phyloP scores from a whole-genome alignment of 495 filamentous ascomycete species.

The Copromyces sp. region DNA sequence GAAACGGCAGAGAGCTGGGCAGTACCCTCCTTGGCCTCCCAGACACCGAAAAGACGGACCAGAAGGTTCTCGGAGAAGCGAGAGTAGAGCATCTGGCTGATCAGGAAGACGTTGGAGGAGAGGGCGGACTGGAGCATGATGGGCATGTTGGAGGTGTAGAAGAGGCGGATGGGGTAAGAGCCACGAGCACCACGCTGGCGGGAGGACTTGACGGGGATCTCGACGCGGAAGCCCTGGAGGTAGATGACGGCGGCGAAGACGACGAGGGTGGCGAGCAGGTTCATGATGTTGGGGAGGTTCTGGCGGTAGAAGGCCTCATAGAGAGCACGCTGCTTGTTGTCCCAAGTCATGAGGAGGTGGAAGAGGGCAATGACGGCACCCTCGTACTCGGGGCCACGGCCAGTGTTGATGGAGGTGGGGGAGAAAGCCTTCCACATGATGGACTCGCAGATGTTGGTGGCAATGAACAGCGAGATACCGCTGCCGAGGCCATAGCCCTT shows the following conservation, averaged over 20 bases:
- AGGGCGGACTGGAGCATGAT: slow-evolving; percentile 99
- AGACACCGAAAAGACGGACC: slow-evolving; percentile 91
- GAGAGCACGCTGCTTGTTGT: slow-evolving; percentile 94
- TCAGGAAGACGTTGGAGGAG: slow-evolving; percentile 96
- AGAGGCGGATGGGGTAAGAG: slow-evolving; percentile 69
- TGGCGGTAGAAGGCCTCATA: slow-evolving; percentile 98
- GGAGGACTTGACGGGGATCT: slow-evolving; percentile 99
- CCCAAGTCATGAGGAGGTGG: slow-evolving; percentile 96
- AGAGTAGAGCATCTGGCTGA: slow-evolving; percentile 98
- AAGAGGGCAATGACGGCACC: slow-evolving; percentile 97
- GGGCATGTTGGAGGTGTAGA: slow-evolving; percentile 92
- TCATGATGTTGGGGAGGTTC: slow-evolving; percentile 99
- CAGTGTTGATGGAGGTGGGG: slow-evolving; percentile 98
- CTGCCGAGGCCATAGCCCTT: slow-evolving; percentile 98
- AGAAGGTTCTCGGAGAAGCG: slow-evolving; percentile 98
- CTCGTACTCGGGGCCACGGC: slow-evolving; percentile 97
- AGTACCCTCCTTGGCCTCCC: slow-evolving; percentile 95
- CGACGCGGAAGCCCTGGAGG: slow-evolving; percentile 98
- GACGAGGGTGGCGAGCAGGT: slow-evolving; percentile 82
- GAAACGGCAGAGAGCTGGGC: slow-evolving; percentile 87
- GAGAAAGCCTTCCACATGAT: slow-evolving; percentile 99
- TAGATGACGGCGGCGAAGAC: slow-evolving; percentile 99
- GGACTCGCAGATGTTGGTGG: slow-evolving; percentile 99
- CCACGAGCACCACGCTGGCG: slow-evolving; percentile 97
- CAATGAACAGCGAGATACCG: slow-evolving; percentile 99